These are phyloP conservation scores for Geranium incanum DNA, from an alignment of 441 rosid species.

Conservation along the genomic window DNA sequence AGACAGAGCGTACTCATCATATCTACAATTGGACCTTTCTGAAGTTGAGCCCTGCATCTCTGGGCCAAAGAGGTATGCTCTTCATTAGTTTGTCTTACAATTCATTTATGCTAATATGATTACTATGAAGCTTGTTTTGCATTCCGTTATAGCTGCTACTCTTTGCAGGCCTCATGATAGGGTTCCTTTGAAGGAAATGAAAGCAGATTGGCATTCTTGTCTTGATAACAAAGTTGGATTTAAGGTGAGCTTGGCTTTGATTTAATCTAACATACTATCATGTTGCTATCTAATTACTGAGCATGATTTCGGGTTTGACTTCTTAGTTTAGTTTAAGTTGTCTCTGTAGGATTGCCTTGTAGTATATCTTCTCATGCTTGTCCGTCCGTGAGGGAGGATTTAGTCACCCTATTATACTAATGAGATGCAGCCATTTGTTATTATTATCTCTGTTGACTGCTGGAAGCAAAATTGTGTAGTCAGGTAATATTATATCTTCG, in stretches of 20 bases:
- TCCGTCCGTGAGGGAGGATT: background rate
- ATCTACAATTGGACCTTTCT: constrained; percentile 68
- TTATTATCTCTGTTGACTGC: background rate
- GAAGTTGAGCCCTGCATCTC: constrained; percentile 79
- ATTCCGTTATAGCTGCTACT: constrained; percentile 13
- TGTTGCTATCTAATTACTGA: background rate
- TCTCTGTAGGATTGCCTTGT: background rate
- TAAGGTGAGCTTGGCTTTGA: constrained; percentile 40
- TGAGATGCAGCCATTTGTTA: background rate
- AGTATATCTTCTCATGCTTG: background rate
- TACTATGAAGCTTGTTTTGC: background rate
- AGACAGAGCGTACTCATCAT: constrained; percentile 88
- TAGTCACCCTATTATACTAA: background rate
- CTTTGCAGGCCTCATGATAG: constrained; percentile 89
- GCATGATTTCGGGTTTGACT: background rate
- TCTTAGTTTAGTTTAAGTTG: background rate
- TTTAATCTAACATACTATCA: background rate
- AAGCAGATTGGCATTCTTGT: constrained; percentile 92
- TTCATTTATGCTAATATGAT: background rate
- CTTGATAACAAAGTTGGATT: constrained; percentile 82
- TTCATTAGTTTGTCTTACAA: constrained; percentile 5
- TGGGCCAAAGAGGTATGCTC: constrained; percentile 85
- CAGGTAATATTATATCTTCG: background rate
- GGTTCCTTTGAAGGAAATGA: constrained; percentile 84
- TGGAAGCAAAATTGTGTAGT: background rate